These are phyloP conservation scores for Tilletiopsis washingtonensis DNA, from an alignment of 1,284 basidiomycete species.

Conservation along the genomic window DNA sequence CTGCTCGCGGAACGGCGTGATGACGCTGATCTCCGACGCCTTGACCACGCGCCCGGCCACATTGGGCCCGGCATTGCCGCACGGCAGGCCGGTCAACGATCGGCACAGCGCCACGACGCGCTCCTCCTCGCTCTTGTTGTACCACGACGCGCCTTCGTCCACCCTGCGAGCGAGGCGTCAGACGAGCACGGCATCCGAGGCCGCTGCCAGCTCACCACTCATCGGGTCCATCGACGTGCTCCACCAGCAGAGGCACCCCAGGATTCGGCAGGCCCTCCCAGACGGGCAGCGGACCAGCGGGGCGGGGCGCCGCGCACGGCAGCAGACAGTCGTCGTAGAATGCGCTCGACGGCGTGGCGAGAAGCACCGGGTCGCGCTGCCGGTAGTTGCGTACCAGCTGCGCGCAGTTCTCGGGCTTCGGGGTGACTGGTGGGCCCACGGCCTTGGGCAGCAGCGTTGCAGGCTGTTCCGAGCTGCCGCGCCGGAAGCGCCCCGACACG, in stretches of 20 bases:
- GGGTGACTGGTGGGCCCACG: neutral
- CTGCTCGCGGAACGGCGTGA: slow-evolving; percentile 49
- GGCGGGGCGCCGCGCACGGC: slow-evolving; percentile 1
- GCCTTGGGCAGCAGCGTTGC: too few relatives aligned
- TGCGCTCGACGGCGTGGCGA: slow-evolving; percentile 47
- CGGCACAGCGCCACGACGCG: slow-evolving; percentile 25
- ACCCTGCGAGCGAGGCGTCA: slow-evolving; percentile 15
- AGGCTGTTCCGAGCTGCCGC: too few relatives aligned
- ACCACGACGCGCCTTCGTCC: slow-evolving; percentile 39
- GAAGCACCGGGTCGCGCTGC: slow-evolving; percentile 43
- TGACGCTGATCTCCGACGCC: slow-evolving; percentile 47
- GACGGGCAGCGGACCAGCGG: slow-evolving; percentile 11
- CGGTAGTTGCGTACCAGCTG: slow-evolving; percentile 48
- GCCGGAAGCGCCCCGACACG: neutral
- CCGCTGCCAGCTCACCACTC: slow-evolving; percentile 29
- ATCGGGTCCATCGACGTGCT: slow-evolving; percentile 40
- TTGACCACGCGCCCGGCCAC: neutral
- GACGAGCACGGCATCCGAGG: neutral
- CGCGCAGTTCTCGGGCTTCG: slow-evolving; percentile 15
- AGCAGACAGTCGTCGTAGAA: slow-evolving; percentile 49
- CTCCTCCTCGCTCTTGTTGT: slow-evolving; percentile 26
- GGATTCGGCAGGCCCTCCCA: slow-evolving; percentile 43
- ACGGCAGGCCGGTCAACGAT: slow-evolving; percentile 15
- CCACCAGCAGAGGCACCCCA: slow-evolving; percentile 45
- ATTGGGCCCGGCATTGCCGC: neutral